Percentiles rank a stretch among this genome's conserved stretches.
Conservation (phyloP, 345 rosid species). For the Turritis glabra region DNA sequence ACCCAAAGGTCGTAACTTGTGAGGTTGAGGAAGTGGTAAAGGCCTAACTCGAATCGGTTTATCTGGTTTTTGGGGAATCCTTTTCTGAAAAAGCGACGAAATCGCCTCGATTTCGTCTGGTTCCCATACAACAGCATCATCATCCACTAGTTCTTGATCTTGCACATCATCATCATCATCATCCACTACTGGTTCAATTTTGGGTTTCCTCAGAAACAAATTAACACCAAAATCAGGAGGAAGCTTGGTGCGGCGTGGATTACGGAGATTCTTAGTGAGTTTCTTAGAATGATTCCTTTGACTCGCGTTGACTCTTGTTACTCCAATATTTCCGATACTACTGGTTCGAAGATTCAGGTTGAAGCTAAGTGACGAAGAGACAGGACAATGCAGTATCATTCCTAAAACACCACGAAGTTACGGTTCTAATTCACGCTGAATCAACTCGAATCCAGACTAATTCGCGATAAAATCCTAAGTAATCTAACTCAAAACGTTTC, state of each 20-base stretch:
- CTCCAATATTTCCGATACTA: not conserved
- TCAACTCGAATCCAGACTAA: not conserved
- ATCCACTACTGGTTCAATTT: not conserved
- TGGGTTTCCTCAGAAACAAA: slow-evolving; percentile 68
- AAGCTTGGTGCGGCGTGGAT: slow-evolving; percentile 69
- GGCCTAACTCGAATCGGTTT: slow-evolving; percentile 59
- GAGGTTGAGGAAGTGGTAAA: slow-evolving; percentile 77
- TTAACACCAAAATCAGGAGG: slow-evolving; percentile 89
- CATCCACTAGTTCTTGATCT: slow-evolving; percentile 31
- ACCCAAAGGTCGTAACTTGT: slow-evolving; percentile 66
- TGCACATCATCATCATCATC: slow-evolving; percentile 20
- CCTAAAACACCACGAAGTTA: not conserved
- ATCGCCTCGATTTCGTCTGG: slow-evolving; percentile 70
- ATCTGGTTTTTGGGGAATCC: slow-evolving; percentile 79
- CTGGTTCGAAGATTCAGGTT: slow-evolving; percentile 13
- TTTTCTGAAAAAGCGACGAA: slow-evolving; percentile 69
- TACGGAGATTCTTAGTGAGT: slow-evolving; percentile 59
- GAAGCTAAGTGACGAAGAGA: slow-evolving; percentile 31
- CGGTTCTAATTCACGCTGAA: not conserved
- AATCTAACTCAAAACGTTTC: slow-evolving; percentile 1
- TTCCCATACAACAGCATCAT: slow-evolving; percentile 57
- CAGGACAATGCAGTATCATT: slow-evolving; percentile 27
- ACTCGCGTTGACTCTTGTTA: slow-evolving; percentile 22
- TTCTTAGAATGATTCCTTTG: slow-evolving; percentile 46
- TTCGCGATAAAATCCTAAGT: not conserved